phyloP scores from a whole-genome alignment of 2,329 filamentous ascomycete species.

The Cercospora sp. region DNA sequence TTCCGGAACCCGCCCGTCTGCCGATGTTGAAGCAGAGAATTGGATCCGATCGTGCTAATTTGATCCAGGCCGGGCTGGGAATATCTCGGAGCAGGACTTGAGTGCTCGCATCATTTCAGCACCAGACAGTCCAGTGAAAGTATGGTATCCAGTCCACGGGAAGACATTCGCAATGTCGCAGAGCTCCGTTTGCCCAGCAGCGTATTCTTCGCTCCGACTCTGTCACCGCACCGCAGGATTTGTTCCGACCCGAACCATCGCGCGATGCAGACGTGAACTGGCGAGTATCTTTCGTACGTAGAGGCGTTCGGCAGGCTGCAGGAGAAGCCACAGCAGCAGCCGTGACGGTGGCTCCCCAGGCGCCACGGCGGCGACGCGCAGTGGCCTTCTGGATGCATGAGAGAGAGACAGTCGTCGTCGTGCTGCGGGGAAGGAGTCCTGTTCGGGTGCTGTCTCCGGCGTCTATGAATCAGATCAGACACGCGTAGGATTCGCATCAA shows the following conservation, averaged over 20 bases:
- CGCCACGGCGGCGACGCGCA: background rate
- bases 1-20: constrained; percentile 9
- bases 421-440: background rate
- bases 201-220: constrained; percentile 5
- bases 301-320: background rate
- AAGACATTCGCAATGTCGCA: background rate
- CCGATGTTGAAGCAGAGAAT: constrained; percentile 5
- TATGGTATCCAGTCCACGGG: constrained; percentile 2
- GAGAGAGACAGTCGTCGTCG: background rate
- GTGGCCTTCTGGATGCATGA: background rate
- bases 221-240: background rate
- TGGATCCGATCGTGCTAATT: background rate
- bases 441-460: background rate
- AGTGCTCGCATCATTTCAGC: constrained; percentile 1
- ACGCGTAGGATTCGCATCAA: constrained; percentile 1
- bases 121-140: background rate
- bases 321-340: background rate
- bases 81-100: constrained; percentile 6
- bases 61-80: background rate
- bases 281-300: background rate
- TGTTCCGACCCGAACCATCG: background rate
- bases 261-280: background rate
- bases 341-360: background rate
- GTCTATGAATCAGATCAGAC: background rate
- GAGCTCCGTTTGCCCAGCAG: background rate